Evolutionary conservation across 768 basidiomycete species (phyloP).

Genomic region (Xerocomellus intermedius): DNA sequence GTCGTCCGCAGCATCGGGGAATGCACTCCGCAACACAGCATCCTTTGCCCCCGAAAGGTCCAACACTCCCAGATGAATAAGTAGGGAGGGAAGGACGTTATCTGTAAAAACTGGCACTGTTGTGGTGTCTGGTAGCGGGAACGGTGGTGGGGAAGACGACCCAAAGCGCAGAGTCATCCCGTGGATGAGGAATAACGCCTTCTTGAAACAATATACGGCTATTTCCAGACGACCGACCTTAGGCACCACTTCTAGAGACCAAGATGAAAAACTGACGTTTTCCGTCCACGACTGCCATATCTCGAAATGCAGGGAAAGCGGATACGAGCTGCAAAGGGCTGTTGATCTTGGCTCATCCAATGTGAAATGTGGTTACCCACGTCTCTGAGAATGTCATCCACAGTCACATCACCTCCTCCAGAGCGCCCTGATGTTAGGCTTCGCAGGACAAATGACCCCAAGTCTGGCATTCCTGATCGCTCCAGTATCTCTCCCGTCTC

Average conservation of each 20-base stretch:
- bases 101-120: constrained; percentile 71
- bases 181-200: constrained; percentile 80
- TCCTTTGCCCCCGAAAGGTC: constrained; percentile 52
- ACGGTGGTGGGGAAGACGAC: constrained; percentile 47
- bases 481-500: constrained; percentile 72
- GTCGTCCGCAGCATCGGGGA: constrained; percentile 45
- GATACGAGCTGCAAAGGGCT: constrained; percentile 55
- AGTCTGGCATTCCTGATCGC: constrained; percentile 57
- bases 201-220: constrained; percentile 92
- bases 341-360: constrained; percentile 2
- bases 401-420: constrained; percentile 34
- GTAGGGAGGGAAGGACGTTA: constrained; percentile 81
- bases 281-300: constrained; percentile 67
- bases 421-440: constrained; percentile 48
- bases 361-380: constrained; percentile 38
- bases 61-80: constrained; percentile 73
- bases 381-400: constrained; percentile 62
- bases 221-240: not conserved
- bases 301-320: constrained; percentile 79
- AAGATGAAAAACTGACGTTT: constrained; percentile 44
- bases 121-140: constrained; percentile 61
- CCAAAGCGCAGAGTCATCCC: constrained; percentile 68
- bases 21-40: constrained; percentile 43
- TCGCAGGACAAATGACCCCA: constrained; percentile 75
- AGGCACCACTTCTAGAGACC: not conserved